Percentiles rank a stretch among this genome's conserved stretches.
Evolutionary conservation across 2,329 filamentous ascomycete genomes (phyloP).

Genomic region (Orbilia oligospora): DNA sequence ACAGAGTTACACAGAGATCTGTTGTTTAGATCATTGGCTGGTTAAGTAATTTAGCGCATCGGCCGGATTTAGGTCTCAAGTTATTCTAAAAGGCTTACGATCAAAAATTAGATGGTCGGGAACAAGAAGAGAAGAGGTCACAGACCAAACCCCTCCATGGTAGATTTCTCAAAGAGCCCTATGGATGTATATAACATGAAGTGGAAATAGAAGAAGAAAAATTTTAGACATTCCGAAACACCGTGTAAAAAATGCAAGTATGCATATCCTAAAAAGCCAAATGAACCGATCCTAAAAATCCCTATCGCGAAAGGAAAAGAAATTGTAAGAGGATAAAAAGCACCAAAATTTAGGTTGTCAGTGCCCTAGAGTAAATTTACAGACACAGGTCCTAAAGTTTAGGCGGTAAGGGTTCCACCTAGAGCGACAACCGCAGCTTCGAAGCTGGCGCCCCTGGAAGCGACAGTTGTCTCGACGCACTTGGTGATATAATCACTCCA

Average conservation of each 20-base stretch:
- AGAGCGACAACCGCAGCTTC: slow-evolving; percentile 28
- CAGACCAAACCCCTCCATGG: slow-evolving; percentile 3
- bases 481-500: slow-evolving; percentile 35
- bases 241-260: slow-evolving; percentile 40
- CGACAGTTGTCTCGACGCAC: slow-evolving; percentile 39
- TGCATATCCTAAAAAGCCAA: slow-evolving; percentile 20
- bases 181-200: slow-evolving; percentile 3
- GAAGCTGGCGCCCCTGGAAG: slow-evolving; percentile 13
- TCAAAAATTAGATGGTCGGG: not conserved
- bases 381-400: not conserved
- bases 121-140: not conserved
- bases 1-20: not conserved
- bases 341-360: not conserved
- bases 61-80: too few relatives aligned
- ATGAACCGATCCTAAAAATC: not conserved
- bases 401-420: slow-evolving; percentile 19
- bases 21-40: not conserved
- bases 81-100: not conserved
- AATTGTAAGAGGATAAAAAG: not conserved
- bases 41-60: too few relatives aligned
- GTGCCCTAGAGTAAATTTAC: too few relatives aligned
- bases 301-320: slow-evolving; percentile 1
- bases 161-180: slow-evolving; percentile 5
- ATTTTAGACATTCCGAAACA: slow-evolving; percentile 45
- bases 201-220: not conserved